Base-by-base conservation (phyloP, 169 alveolate species). In the Perkinsus marinus region DNA sequence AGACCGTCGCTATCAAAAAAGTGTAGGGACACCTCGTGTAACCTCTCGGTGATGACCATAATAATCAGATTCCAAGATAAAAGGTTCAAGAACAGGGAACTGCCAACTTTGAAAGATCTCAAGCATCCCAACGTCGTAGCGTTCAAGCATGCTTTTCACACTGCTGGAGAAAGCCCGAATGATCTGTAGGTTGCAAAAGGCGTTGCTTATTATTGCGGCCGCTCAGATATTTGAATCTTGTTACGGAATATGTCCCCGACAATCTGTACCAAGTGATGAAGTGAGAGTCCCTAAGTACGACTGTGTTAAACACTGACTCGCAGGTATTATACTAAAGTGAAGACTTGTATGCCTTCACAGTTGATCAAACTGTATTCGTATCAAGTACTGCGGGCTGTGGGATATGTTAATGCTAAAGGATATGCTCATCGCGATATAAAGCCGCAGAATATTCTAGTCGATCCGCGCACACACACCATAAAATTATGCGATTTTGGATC, bases 391-490 rank as follows among this genome's bases (percentile, higher is more conserved):
- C 94, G 99, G 93, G 98, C 99, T 16, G 94, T 98, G 57, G 99
- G 98, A 39, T 98, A 97, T 93, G 95, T 98, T 39, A 99, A 98
- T 90, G 94, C 98, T 19, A 92, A 95, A 68, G 97, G 97, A 13
- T 96, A n/a, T 43, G 96, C 98, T 92, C 99, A 98, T 94, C 96
- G 99, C 93, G 99, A 98, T 93, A 97, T 98, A 91, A 98, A 98
- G 93, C 99, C 99, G 34, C 99, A 98, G 92, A 98, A 98, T 95
- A 93, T 98, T 47, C 95, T 98, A 38, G 98, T 98, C 38, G 5
- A 7, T 30, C 39, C 37, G 69, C 96, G 98, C 6, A 91, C 95
- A 68, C 97, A 98, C 92, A 95, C 94, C 30, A 94, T 98, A 39
- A 96, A 97, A 92, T 92, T 98, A 34, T 98, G 99, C 92, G 99